Evolutionary conservation across 2,329 filamentous ascomycete species (phyloP).

Genomic region (Aureobasidium namibiae): DNA sequence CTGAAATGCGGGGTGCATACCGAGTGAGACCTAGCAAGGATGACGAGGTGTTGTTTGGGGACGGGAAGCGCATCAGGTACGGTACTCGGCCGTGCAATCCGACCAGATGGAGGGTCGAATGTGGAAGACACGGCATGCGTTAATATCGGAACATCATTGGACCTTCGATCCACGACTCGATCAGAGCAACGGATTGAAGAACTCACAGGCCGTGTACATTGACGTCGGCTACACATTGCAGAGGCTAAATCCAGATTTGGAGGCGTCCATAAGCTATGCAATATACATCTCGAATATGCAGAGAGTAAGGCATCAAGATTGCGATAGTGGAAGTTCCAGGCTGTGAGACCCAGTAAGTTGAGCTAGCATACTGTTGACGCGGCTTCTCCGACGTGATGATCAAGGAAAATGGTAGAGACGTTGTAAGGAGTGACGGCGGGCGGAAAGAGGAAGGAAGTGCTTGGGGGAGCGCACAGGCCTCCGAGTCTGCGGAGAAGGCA

Average conservation of each 20-base stretch:
- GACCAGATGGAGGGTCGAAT: background rate
- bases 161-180: background rate
- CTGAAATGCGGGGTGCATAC: constrained; percentile 10
- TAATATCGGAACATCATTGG: background rate
- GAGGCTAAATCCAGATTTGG: background rate
- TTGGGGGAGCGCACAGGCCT: background rate
- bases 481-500: constrained; percentile 5
- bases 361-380: background rate
- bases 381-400: background rate
- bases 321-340: background rate
- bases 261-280: background rate
- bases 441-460: background rate
- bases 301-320: background rate
- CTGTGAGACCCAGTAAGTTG: background rate
- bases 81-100: background rate
- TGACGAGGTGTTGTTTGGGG: background rate
- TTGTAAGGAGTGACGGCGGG: too few relatives aligned
- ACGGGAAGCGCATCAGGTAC: background rate
- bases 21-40: constrained; percentile 10
- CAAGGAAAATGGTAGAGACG: too few relatives aligned
- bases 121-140: background rate
- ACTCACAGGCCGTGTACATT: background rate
- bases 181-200: background rate
- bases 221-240: background rate
- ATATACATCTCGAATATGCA: background rate